phyloP scores from a whole-genome alignment of 345 rosid species.

The Cardiospermum halicacabum region DNA sequence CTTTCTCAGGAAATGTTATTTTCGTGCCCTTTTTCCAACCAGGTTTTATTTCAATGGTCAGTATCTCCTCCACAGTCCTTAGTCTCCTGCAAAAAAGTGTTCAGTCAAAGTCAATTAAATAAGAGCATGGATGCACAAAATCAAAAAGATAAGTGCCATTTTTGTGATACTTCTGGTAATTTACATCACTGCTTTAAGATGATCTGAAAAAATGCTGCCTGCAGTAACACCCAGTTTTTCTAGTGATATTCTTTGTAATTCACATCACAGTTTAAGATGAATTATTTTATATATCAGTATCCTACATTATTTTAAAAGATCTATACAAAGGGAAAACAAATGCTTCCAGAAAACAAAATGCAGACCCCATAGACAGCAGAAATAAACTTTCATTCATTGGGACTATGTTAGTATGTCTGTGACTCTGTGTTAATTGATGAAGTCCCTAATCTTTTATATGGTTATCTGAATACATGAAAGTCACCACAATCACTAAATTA shows the following conservation, averaged over 20 bases:
- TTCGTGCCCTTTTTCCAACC: slow-evolving; percentile 99
- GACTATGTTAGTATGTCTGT: background rate
- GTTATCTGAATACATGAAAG: background rate
- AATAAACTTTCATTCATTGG: background rate
- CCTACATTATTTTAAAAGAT: background rate
- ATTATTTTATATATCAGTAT: background rate
- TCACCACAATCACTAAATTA: background rate
- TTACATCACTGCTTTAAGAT: no score
- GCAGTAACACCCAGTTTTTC: no score
- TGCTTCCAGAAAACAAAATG: background rate
- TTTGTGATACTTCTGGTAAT: background rate
- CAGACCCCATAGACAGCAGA: background rate
- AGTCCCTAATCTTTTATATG: background rate
- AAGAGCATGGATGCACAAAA: slow-evolving; percentile 1
- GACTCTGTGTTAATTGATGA: no score
- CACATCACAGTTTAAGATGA: background rate
- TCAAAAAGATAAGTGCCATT: background rate
- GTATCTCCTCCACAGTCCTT: slow-evolving; percentile 59
- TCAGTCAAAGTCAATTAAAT: slow-evolving; percentile 9
- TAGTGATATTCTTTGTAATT: background rate
- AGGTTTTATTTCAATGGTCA: slow-evolving; percentile 82
- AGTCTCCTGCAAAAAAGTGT: slow-evolving; percentile 45
- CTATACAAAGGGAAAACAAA: background rate
- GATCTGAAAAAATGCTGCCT: no score
- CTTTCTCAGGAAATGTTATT: slow-evolving; percentile 85